Evolutionary conservation across 805 yeast genomes (phyloP).

Genomic region (Wickerhamomyces mucosus): DNA sequence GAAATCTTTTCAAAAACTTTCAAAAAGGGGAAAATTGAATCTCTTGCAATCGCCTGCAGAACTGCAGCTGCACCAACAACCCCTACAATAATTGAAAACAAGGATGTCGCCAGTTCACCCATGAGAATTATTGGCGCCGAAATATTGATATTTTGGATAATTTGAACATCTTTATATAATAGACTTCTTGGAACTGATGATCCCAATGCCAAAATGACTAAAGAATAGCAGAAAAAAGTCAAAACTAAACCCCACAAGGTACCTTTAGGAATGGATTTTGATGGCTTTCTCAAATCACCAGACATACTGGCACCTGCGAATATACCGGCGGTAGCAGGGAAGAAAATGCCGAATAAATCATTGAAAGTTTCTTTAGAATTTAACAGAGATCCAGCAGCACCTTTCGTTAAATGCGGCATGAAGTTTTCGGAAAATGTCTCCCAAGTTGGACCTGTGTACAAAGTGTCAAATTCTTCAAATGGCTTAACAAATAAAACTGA

Average conservation of each 20-base stretch:
- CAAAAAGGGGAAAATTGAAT: slow-evolving; percentile 77
- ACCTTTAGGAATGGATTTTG: slow-evolving; percentile 88
- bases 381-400: slow-evolving; percentile 84
- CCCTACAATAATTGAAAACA: slow-evolving; percentile 92
- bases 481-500: slow-evolving; percentile 63
- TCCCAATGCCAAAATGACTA: slow-evolving; percentile 80
- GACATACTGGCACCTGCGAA: slow-evolving; percentile 99
- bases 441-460: slow-evolving; percentile 72
- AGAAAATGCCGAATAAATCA: slow-evolving; percentile 87
- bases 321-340: slow-evolving; percentile 98
- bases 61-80: slow-evolving; percentile 92
- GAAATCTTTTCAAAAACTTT: slow-evolving; percentile 44
- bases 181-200: slow-evolving; percentile 71
- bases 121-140: slow-evolving; percentile 59
- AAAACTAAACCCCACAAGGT: slow-evolving; percentile 74
- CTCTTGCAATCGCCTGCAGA: slow-evolving; percentile 85
- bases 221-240: slow-evolving; percentile 66
- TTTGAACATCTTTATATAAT: slow-evolving; percentile 69
- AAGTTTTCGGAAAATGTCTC: slow-evolving; percentile 55
- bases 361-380: slow-evolving; percentile 62
- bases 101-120: slow-evolving; percentile 89
- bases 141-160: slow-evolving; percentile 72
- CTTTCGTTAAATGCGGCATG: slow-evolving; percentile 71
- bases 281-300: slow-evolving; percentile 81
- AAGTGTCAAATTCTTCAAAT: slow-evolving; percentile 41